phyloP scores from a whole-genome alignment of 768 basidiomycete genomes.

The Lactarius indigo region DNA sequence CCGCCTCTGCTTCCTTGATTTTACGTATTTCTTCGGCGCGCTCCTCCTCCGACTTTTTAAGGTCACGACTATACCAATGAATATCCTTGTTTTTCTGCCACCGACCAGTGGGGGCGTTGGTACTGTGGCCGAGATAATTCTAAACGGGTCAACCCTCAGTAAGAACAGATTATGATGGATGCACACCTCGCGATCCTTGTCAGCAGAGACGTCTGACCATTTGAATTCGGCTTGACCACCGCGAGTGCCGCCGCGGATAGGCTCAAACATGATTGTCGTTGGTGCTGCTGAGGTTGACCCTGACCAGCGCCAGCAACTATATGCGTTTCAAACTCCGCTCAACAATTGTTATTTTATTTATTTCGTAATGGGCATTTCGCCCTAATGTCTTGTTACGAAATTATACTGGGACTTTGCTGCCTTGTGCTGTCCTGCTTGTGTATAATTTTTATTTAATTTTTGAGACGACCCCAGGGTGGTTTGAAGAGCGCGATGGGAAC shows the following conservation, averaged over 20 bases:
- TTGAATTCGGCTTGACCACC: conserved; percentile 92
- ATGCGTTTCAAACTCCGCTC: background rate
- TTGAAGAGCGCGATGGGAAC: background rate
- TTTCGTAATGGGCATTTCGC: background rate
- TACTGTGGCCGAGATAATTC: conserved; percentile 93
- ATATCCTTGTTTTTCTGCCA: conserved; percentile 99
- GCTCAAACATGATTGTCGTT: conserved; percentile 62
- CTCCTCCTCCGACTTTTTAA: conserved; percentile 40
- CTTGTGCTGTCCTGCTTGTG: too few relatives aligned
- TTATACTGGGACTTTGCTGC: too few relatives aligned
- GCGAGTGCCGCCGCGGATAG: conserved; percentile 82
- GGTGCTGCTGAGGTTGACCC: background rate
- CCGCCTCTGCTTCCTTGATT: conserved; percentile 86
- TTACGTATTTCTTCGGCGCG: conserved; percentile 70
- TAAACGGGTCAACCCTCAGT: conserved; percentile 32
- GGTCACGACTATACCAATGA: conserved; percentile 88
- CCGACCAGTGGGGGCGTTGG: conserved; percentile 91
- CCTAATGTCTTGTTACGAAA: background rate
- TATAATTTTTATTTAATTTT: too few relatives aligned
- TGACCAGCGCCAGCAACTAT: background rate
- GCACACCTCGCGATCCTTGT: conserved; percentile 87
- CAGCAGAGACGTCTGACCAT: conserved; percentile 85
- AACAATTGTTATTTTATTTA: background rate
- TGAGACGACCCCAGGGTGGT: too few relatives aligned
- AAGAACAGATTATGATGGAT: background rate